These are phyloP conservation scores for Rubia tinctorum DNA, from an alignment of 305 asterid species.

Conservation along the genomic window DNA sequence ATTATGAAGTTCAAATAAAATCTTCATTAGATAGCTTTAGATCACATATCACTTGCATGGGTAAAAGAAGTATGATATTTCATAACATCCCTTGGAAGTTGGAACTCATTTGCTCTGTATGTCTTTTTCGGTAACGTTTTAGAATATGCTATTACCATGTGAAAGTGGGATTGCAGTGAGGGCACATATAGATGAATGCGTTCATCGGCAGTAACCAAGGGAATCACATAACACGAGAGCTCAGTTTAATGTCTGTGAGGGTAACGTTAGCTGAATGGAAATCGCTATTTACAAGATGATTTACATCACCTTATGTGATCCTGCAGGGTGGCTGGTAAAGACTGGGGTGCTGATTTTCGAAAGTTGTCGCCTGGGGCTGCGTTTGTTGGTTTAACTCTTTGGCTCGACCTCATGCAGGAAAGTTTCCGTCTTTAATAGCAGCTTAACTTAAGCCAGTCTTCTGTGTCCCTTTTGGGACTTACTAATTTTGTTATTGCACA, in stretches of 20 bases:
- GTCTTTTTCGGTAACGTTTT: not conserved
- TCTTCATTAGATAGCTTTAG: not conserved
- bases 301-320: constrained; percentile 23
- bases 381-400: constrained; percentile 83
- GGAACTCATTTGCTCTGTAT: not conserved
- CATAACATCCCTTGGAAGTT: not conserved
- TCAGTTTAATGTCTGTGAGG: constrained; percentile 1
- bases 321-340: constrained; percentile 90
- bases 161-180: not conserved
- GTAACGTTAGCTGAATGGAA: not conserved
- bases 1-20: not conserved
- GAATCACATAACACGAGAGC: not conserved
- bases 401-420: constrained; percentile 99
- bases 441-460: not conserved
- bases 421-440: constrained; percentile 12
- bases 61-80: not conserved
- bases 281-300: constrained; percentile 6
- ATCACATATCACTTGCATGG: not conserved
- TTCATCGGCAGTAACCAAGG: not conserved
- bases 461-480: not conserved
- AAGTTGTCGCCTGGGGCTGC: constrained; percentile 95
- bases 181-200: not conserved
- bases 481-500: no score
- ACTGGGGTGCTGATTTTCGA: constrained; percentile 97
- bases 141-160: not conserved